phyloP scores from a whole-genome alignment of 2,329 filamentous ascomycete species.

The Pseudogymnoascus sp. region DNA sequence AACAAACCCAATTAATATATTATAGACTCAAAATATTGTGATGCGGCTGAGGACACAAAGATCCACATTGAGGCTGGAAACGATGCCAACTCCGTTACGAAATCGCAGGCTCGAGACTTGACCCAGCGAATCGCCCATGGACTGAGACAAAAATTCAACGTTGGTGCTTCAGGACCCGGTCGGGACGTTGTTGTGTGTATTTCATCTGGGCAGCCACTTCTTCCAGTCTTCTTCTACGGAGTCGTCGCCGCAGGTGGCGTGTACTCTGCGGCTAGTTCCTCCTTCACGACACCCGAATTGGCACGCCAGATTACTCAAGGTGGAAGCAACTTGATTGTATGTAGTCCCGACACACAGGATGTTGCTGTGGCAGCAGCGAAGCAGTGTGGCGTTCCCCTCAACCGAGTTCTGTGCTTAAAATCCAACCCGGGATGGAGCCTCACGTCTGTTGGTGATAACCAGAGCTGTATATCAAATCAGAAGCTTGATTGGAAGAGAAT shows the following conservation, averaged over 20 bases:
- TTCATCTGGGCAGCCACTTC: slow-evolving; percentile 46
- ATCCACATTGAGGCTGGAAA: slow-evolving; percentile 51
- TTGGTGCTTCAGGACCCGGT: slow-evolving; percentile 40
- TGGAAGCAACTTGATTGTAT: slow-evolving; percentile 58
- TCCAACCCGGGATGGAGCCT: slow-evolving; percentile 36
- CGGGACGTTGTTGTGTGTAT: slow-evolving; percentile 50
- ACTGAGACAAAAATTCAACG: slow-evolving; percentile 42
- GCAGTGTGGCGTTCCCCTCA: slow-evolving; percentile 44
- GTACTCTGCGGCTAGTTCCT: slow-evolving; percentile 69
- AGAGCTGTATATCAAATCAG: slow-evolving; percentile 33
- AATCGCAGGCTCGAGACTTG: slow-evolving; percentile 38
- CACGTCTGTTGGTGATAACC: slow-evolving; percentile 55
- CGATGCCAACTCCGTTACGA: slow-evolving; percentile 45
- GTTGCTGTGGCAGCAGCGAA: slow-evolving; percentile 45
- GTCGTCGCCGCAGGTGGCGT: slow-evolving; percentile 69
- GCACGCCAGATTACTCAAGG: slow-evolving; percentile 66
- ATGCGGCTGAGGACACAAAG: slow-evolving; percentile 38
- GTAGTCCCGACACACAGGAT: slow-evolving; percentile 55
- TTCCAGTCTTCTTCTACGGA: slow-evolving; percentile 61
- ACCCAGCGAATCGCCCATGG: slow-evolving; percentile 48
- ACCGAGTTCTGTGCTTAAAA: slow-evolving; percentile 59
- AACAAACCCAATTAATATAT: background rate
- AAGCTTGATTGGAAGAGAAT: slow-evolving; percentile 53
- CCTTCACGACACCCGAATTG: slow-evolving; percentile 61
- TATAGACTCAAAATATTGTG: slow-evolving; percentile 31